phyloP scores from a whole-genome alignment of 345 rosid species.

The Hibiscus syriacus region DNA sequence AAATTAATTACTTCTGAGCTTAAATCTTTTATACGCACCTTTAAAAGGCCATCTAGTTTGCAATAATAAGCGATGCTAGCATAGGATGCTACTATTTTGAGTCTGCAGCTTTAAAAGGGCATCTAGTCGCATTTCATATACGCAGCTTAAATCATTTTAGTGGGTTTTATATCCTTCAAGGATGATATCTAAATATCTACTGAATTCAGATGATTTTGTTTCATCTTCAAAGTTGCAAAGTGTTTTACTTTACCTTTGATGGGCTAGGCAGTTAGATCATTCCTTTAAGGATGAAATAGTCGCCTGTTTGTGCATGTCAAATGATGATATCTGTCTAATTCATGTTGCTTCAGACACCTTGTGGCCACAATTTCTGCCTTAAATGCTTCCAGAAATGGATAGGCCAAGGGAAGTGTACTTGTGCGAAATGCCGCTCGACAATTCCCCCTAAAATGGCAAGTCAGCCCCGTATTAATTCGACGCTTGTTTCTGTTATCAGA shows the following conservation, averaged over 20 bases:
- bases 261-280: conserved; percentile 7
- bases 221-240: background rate
- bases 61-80: background rate
- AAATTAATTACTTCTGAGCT: background rate
- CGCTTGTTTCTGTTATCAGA: conserved; percentile 46
- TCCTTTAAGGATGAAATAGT: background rate
- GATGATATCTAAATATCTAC: background rate
- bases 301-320: background rate
- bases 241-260: background rate
- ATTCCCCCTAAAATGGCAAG: conserved; percentile 47
- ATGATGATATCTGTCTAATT: conserved; percentile 4
- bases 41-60: background rate
- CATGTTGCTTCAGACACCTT: conserved; percentile 47
- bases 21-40: background rate
- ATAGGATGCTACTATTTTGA: background rate
- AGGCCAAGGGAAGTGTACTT: conserved; percentile 38
- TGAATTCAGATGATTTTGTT: background rate
- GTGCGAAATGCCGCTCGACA: conserved; percentile 43
- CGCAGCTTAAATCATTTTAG: no score
- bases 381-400: conserved; percentile 62
- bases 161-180: background rate
- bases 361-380: conserved; percentile 66
- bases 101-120: no score
- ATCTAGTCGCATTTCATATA: no score
- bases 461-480: conserved; percentile 49